Base-by-base conservation (phyloP, 2,329 filamentous ascomycete species). In the Sarocladium oryzae region DNA sequence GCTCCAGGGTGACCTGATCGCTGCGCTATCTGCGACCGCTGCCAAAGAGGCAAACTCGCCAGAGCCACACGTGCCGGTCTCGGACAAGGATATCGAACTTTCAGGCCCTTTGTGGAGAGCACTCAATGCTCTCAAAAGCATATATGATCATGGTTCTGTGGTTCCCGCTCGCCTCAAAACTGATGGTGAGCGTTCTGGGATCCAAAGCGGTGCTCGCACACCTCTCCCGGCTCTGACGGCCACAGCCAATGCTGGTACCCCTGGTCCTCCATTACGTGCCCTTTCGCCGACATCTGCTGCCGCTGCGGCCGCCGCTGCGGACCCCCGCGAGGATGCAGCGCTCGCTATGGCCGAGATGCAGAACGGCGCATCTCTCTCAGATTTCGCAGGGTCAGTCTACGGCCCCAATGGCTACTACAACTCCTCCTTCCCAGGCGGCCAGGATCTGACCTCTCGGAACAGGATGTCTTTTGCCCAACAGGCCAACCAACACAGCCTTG, bases 301-400 rank as follows among this genome's bases (percentile, higher is more conserved):
- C 57, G 57, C 33, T 56, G 63, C 28, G 11, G 32, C 9, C 61
- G 62, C 9, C 63, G 73, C 16, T 6, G 33, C 46, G 24, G 77
- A 82, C 55, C 73, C 78, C 9, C 78, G 83, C 46, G 78, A 82
- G 54, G 77, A 83, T 57, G 81, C 81, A 0, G 81, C 82, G 1
- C 64, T 85, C 36, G 79, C 81, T 45, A 84, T 85, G 81, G 76
- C 82, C 2, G 79, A 82, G 61, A 74, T 85, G 70, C 81, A 85
- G 61, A 80, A 81, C 59, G 78, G 79, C 9, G 72, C 52, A 3
- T 40, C 69, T 28, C 59, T 78, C 11, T 65, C 69, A 30, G 76
- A 79, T 16, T 75, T 75, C 55, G 56, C 70, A 24, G 66, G 65
- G 71, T 70, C 58, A 56, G 66, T 53, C n/a, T n/a, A n/a, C 10